phyloP scores from a whole-genome alignment of 73 alveolate genomes.

The Paramecium tetraurelia region DNA sequence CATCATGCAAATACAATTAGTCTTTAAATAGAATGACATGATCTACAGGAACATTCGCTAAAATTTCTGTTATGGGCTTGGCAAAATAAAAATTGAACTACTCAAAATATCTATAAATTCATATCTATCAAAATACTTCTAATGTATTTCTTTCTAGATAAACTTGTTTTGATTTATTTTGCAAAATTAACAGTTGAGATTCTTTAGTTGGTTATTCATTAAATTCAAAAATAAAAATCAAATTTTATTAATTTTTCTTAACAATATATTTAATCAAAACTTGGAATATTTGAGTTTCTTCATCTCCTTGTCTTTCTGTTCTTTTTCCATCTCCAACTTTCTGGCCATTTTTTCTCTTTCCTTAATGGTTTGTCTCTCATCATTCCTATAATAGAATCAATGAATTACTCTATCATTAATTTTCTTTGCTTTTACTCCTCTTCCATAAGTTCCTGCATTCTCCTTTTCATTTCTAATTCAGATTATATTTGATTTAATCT shows the following conservation, averaged over 20 bases:
- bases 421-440: not conserved
- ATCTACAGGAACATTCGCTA: slow-evolving; percentile 50
- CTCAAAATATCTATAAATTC: slow-evolving; percentile 35
- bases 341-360: not conserved
- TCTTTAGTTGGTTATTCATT: slow-evolving; percentile 26
- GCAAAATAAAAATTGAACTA: slow-evolving; percentile 60
- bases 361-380: not conserved
- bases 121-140: not conserved
- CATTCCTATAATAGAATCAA: not conserved
- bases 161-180: not conserved
- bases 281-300: not conserved
- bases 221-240: not conserved
- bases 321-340: not conserved
- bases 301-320: not conserved
- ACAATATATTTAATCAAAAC: not conserved
- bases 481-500: not conserved
- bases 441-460: not conserved
- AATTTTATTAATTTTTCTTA: not conserved
- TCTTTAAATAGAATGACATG: slow-evolving; percentile 60
- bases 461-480: not conserved
- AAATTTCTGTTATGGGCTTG: slow-evolving; percentile 52
- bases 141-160: not conserved
- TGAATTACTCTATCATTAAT: not conserved
- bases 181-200: not conserved
- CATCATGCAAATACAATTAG: slow-evolving; percentile 42